Evolutionary conservation across 176 grass and related monocot species (phyloP).

Genomic region (Cymbopogon citratus): DNA sequence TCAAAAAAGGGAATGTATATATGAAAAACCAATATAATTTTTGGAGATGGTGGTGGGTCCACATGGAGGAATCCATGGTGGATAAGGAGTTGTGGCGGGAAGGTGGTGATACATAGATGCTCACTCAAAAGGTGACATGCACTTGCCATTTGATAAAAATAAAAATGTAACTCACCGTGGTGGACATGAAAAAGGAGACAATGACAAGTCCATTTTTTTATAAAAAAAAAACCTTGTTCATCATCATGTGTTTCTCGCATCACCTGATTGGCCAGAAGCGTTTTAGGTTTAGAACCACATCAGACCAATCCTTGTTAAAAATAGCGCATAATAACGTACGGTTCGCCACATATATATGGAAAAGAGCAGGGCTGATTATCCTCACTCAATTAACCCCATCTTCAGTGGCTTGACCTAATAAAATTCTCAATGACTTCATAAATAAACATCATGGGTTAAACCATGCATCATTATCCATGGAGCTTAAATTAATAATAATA

Average conservation of each 20-base stretch:
- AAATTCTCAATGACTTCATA: not conserved
- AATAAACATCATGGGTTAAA: not conserved
- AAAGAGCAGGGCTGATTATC: not conserved
- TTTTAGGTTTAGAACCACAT: constrained; percentile 24
- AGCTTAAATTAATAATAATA: not conserved
- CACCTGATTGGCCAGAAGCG: not conserved
- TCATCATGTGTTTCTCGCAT: constrained; percentile 3
- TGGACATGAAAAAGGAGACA: constrained; percentile 23
- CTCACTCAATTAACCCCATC: not conserved
- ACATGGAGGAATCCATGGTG: constrained; percentile 38
- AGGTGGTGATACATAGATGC: constrained; percentile 45
- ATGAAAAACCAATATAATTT: not conserved
- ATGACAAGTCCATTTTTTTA: not conserved
- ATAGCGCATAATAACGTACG: not conserved
- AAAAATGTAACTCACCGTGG: constrained; percentile 24
- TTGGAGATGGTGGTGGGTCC: constrained; percentile 1
- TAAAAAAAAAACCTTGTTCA: not conserved
- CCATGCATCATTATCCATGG: not conserved
- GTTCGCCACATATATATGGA: constrained; percentile 24
- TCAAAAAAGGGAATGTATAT: not conserved
- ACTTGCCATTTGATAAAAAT: constrained; percentile 24
- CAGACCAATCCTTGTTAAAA: not conserved
- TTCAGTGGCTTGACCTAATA: not conserved
- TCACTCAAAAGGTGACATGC: constrained; percentile 38
- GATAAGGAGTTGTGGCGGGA: constrained; percentile 45